phyloP scores from a whole-genome alignment of 495 filamentous ascomycete species.

The Talaromyces stipitatus region DNA sequence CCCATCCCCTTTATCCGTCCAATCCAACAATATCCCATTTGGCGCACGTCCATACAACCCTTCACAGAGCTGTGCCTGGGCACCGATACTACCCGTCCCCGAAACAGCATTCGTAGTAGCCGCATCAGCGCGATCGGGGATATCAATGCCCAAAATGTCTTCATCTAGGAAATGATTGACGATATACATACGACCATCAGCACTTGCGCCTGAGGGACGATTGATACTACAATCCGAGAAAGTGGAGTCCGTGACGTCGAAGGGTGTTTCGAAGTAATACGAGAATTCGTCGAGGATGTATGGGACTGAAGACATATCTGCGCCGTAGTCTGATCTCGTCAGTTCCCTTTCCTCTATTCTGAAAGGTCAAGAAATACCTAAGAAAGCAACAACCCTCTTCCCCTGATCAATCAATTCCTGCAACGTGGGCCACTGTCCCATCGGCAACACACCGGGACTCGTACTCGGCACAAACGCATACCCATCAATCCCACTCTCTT shows the following conservation, averaged over 20 bases:
- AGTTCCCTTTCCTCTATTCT: not conserved
- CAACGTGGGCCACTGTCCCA: constrained; percentile 56
- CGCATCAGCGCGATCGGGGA: constrained; percentile 49
- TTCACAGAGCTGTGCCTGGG: constrained; percentile 46
- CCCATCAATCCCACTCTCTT: constrained; percentile 42
- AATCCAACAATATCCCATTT: constrained; percentile 59
- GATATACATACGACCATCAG: constrained; percentile 47
- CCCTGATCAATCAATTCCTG: constrained; percentile 50
- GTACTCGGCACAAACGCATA: constrained; percentile 50
- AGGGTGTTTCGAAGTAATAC: constrained; percentile 67
- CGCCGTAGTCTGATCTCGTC: constrained; percentile 34
- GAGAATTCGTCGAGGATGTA: constrained; percentile 65
- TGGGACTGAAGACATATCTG: constrained; percentile 36
- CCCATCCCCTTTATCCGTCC: constrained; percentile 55
- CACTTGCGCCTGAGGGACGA: constrained; percentile 42
- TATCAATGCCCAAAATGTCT: constrained; percentile 36
- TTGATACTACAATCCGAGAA: constrained; percentile 53
- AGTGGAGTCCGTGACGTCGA: constrained; percentile 43
- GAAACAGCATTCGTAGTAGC: constrained; percentile 47
- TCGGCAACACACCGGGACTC: constrained; percentile 16
- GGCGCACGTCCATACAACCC: constrained; percentile 47
- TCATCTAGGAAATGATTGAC: constrained; percentile 42
- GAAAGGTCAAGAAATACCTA: constrained; percentile 31
- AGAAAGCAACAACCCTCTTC: constrained; percentile 54
- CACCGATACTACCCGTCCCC: constrained; percentile 49